Evolutionary conservation across 2,329 filamentous ascomycete species (phyloP), one percentile per base, ranked within the genome.

Genomic region (Colletotrichum sp.): DNA sequence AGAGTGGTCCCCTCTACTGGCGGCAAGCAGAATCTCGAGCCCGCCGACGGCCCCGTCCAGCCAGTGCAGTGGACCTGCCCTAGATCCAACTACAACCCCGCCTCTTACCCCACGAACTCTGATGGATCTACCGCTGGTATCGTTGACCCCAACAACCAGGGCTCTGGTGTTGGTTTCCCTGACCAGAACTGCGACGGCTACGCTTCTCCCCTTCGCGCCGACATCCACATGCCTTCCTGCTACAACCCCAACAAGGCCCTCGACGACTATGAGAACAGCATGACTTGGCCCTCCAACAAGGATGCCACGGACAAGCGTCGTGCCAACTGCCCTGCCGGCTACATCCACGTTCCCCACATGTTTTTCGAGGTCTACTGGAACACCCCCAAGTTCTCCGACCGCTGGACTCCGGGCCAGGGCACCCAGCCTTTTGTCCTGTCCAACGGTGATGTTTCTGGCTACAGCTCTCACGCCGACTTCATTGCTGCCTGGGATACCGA

Each of bases 181-280:
- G 89, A 93, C 81, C 88, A 90, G 82, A 90, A 93, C 80, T 96
- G 95, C 82, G 91, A 94, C 80, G 89, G 90, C 68, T 88, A 85
- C 72, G 88, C 87, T 78, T 92, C 92, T 68, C 92, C 92, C 75
- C 88, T 92, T 61, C 91, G 93, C 52, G 89, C 90, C 72, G 93
- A 95, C 78, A 85, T 95, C 55, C 93, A 94, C 87, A 94, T 95
- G 85, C 93, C 93, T 8, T 93, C 92, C 8, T 95, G 93, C 88
- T 95, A 94, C 89, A 90, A 95, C 83, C 93, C 93, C 34, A 82
- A 89, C 57, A 87, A 89, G 63, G 92, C 90, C 72, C 86, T 93
- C 55, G 85, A 87, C 36, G 88, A 93, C 85, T 92, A 91, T 86
- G 87, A 89, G 81, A 89, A 88, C 79, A 95, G 95, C 87, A 93